Percentiles rank a stretch among this genome's conserved stretches.
Conservation (phyloP, 2,329 filamentous ascomycete species). For the Diaporthe eres region DNA sequence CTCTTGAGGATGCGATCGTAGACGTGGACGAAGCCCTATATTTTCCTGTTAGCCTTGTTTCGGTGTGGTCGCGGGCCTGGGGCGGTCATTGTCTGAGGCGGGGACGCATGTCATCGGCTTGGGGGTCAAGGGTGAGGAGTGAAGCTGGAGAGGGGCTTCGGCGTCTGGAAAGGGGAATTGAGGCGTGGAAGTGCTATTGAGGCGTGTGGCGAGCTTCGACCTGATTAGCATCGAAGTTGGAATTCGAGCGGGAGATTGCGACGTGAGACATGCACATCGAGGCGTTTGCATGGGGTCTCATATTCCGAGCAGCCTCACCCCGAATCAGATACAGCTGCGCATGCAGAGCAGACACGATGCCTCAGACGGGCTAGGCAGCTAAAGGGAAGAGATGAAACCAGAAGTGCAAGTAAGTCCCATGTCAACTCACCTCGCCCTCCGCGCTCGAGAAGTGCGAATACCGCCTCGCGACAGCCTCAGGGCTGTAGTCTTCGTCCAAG, state of each 20-base stretch:
- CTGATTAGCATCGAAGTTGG: background rate
- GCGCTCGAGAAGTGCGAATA: constrained; percentile 71
- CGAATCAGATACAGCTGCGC: background rate
- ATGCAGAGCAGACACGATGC: background rate
- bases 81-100: background rate
- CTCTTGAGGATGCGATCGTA: constrained; percentile 73
- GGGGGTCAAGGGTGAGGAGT: background rate
- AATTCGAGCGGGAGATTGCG: too few relatives aligned
- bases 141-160: background rate
- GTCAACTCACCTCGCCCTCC: constrained; percentile 57
- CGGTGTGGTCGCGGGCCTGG: background rate
- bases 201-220: background rate
- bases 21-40: constrained; percentile 72
- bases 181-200: background rate
- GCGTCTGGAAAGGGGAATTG: background rate
- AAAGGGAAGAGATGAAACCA: background rate
- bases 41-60: background rate
- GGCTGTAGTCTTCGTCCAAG: constrained; percentile 69
- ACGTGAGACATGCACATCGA: background rate
- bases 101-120: background rate
- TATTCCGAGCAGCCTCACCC: background rate
- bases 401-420: constrained; percentile 23
- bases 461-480: constrained; percentile 73
- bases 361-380: constrained; percentile 37
- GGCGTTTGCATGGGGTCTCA: background rate